Base-by-base conservation (phyloP, 768 basidiomycete genomes). In the Hygrophoropsis aurantiaca region DNA sequence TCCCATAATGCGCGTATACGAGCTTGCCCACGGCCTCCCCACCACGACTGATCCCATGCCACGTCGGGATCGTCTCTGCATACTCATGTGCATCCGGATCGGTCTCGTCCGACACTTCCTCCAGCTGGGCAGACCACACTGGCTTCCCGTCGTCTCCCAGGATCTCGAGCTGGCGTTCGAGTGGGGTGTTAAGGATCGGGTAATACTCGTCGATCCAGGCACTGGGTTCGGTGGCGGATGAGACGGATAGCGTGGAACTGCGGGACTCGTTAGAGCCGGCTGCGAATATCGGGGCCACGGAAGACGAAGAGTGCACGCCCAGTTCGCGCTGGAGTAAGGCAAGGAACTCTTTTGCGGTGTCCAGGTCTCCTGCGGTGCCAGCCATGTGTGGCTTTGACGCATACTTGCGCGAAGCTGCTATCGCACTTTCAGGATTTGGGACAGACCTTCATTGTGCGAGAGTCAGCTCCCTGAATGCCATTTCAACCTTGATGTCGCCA, bases 141-240 rank as follows among this genome's bases (percentile, higher is more conserved):
- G 72, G 63, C 4, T 66, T 60, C 13, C 77, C 79, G 33, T 78
- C 73, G 5, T 74, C 74, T 38, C 71, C 76, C 20, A 84, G 55
- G 18, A 85, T 74, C 42, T 81, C 73, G 16, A 87, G 65, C 43
- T 74, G 73, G 30, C 77, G 69, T 34, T 79, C 72, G 21, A 86
- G 66, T 15, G 86, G 85, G 5, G 72, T 78, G 66, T 88, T 87
- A 70, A 90, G 72, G 25, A 85, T 68, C 11, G 89, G 87, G 64
- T 84, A 90, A 67, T 91, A 91, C 26, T 72, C 73, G 46, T 79
- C 79, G 50, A 86, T 80, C 84, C 84, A 87, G 46, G 78, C 83
- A 9, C 56, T 64, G 2, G 79, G 76, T 13, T 62, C 53, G 30
- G 52, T 58, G 25, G 70, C 66, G 44, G 65, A 58, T 13, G 73